Percentiles rank a stretch among this genome's conserved stretches.
Evolutionary conservation across 345 rosid genomes (phyloP).

Genomic region (Aquilaria malaccensis): DNA sequence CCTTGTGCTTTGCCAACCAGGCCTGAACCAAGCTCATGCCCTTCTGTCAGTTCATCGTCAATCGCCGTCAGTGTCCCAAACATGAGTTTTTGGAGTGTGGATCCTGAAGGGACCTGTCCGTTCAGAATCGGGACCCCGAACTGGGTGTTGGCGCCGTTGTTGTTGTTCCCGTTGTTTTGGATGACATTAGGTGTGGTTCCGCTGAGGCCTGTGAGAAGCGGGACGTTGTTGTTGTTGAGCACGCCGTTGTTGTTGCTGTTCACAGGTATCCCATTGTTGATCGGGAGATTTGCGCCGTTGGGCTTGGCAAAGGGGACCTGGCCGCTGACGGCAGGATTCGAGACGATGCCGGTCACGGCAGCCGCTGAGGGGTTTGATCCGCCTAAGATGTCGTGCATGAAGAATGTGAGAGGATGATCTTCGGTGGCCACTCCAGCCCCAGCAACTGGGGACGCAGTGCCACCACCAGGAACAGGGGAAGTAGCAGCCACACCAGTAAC

Average conservation of each 20-base stretch:
- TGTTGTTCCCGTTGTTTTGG: conserved; percentile 35
- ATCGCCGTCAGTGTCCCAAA: conserved; percentile 43
- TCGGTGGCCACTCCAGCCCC: conserved; percentile 12
- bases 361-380: conserved; percentile 38
- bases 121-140: conserved; percentile 34
- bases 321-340: conserved; percentile 28
- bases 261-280: conserved; percentile 32
- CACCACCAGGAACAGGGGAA: background rate
- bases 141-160: conserved; percentile 16
- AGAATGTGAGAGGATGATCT: conserved; percentile 24
- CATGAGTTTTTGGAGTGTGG: conserved; percentile 35
- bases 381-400: conserved; percentile 45
- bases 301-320: conserved; percentile 39
- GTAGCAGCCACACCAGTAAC: no score
- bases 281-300: conserved; percentile 33
- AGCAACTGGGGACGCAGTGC: conserved; percentile 14
- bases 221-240: conserved; percentile 31
- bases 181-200: conserved; percentile 25
- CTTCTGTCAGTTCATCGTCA: conserved; percentile 47
- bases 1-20: conserved; percentile 50
- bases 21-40: conserved; percentile 37
- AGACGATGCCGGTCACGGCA: conserved; percentile 33
- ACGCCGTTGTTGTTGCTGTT: conserved; percentile 16
- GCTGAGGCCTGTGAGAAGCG: conserved; percentile 32
- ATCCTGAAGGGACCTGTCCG: conserved; percentile 40